These are phyloP conservation scores for Euphorbia corollata DNA, from an alignment of 441 rosid genomes.

Conservation along the genomic window DNA sequence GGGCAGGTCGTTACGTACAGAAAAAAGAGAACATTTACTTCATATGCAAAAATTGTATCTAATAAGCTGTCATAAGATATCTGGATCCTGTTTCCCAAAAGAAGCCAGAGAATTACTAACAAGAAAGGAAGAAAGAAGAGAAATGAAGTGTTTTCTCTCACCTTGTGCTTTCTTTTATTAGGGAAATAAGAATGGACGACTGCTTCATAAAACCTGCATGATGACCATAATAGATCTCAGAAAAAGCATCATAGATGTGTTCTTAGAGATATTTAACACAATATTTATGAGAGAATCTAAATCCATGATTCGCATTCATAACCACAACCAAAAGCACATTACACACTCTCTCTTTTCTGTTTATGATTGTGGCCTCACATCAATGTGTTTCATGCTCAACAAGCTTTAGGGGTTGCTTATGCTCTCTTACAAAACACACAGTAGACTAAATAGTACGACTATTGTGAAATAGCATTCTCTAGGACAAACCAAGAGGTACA, in stretches of 20 bases:
- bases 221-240: constrained; percentile 3
- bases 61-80: not conserved
- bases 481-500: not conserved
- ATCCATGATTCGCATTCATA: not conserved
- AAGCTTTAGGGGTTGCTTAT: constrained; percentile 3
- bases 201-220: constrained; percentile 59
- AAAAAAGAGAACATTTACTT: too few relatives aligned
- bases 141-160: constrained; percentile 29
- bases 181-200: constrained; percentile 36
- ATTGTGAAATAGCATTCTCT: not conserved
- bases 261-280: not conserved
- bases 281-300: not conserved
- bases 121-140: not conserved
- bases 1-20: too few relatives aligned
- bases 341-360: not conserved
- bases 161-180: constrained; percentile 47
- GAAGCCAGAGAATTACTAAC: not conserved
- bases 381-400: not conserved
- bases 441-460: not conserved
- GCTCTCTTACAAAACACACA: constrained; percentile 7
- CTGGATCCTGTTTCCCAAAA: not conserved
- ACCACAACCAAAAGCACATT: not conserved
- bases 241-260: not conserved
- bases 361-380: not conserved
- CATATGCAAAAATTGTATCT: not conserved